phyloP scores from a whole-genome alignment of 2,329 filamentous ascomycete species.

The Parascedosporium putredinis region DNA sequence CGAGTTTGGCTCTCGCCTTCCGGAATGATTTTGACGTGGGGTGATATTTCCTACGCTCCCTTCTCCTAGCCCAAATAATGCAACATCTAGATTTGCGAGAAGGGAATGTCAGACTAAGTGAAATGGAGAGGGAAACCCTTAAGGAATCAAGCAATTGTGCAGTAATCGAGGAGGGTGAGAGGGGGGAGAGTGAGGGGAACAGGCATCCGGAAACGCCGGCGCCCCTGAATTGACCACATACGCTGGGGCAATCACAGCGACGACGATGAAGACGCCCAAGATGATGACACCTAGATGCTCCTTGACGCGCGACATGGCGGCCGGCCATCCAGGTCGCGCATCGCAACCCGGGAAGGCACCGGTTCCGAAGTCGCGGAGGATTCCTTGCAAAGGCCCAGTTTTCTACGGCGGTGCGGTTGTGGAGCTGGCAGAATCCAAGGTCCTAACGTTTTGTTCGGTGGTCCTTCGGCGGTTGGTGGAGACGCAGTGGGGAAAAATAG shows the following conservation, averaged over 20 bases:
- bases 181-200: not conserved
- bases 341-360: not conserved
- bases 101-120: too few relatives aligned
- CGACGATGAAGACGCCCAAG: conserved; percentile 3
- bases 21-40: conserved; percentile 9
- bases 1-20: conserved; percentile 19
- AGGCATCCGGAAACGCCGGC: not conserved
- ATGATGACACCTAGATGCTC: conserved; percentile 8
- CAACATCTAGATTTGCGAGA: not conserved
- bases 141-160: too few relatives aligned
- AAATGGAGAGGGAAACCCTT: too few relatives aligned
- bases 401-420: not conserved
- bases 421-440: not conserved
- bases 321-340: not conserved
- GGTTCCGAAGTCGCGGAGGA: not conserved
- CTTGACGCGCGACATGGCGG: conserved; percentile 6
- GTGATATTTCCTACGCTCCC: conserved; percentile 12
- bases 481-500: too few relatives aligned
- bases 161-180: not conserved
- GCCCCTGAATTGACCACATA: not conserved
- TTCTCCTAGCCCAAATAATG: conserved; percentile 4
- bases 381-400: not conserved
- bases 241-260: conserved; percentile 7
- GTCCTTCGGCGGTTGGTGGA: not conserved
- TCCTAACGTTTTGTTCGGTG: not conserved